Evolutionary conservation across 495 filamentous ascomycete species (phyloP).

Genomic region (Endocarpon pusillum): DNA sequence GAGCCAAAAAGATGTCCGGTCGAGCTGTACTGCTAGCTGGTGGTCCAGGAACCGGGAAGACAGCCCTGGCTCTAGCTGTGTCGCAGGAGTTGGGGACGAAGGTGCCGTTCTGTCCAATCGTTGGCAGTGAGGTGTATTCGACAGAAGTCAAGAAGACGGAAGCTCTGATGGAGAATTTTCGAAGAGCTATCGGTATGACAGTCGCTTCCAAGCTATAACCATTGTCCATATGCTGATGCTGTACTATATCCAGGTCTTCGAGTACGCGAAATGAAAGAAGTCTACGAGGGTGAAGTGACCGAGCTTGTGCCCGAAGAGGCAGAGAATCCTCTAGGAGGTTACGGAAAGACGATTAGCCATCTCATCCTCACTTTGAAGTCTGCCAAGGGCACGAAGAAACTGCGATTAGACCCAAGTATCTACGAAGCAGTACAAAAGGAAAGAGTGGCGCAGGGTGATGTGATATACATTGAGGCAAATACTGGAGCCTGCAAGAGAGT

Average conservation of each 20-base stretch:
- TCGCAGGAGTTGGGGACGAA: conserved; percentile 91
- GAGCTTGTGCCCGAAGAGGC: conserved; percentile 90
- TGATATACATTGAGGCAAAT: conserved; percentile 97
- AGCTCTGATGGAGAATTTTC: conserved; percentile 95
- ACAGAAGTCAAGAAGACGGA: conserved; percentile 99
- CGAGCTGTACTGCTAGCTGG: conserved; percentile 85
- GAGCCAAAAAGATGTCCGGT: conserved; percentile 90
- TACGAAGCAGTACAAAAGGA: conserved; percentile 99
- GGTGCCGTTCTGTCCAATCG: conserved; percentile 93
- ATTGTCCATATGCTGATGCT: too few relatives aligned
- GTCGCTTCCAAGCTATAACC: not conserved
- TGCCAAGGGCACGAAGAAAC: conserved; percentile 86
- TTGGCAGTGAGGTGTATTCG: conserved; percentile 91
- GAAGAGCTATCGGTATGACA: conserved; percentile 67
- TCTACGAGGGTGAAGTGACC: conserved; percentile 93
- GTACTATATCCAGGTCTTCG: conserved; percentile 43
- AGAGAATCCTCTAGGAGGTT: conserved; percentile 93
- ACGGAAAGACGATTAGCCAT: conserved; percentile 86
- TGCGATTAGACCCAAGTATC: conserved; percentile 88
- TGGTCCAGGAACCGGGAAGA: conserved; percentile 90
- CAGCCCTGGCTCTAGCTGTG: conserved; percentile 82
- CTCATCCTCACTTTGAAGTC: conserved; percentile 80
- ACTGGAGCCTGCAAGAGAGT: conserved; percentile 95
- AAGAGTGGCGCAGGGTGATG: conserved; percentile 84
- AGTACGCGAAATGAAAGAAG: conserved; percentile 94